Evolutionary conservation across 1,284 basidiomycete species (phyloP), one percentile per base, ranked within the genome.

Genomic region (Moesziomyces sp.): DNA sequence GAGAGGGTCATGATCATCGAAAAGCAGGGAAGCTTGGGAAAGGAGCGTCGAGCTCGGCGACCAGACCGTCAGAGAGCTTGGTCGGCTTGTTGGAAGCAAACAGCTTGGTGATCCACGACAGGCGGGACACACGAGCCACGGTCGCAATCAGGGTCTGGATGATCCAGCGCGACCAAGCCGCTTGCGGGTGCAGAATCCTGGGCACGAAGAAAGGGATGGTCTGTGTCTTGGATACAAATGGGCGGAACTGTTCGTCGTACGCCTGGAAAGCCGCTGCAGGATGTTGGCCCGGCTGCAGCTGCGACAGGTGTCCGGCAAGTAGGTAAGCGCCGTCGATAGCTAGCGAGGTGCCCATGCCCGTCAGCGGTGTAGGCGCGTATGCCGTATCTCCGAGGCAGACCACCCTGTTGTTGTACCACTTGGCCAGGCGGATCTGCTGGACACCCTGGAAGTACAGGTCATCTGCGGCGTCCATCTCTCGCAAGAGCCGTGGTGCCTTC

Each of bases 381-480:
- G 74, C 78, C 6, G 74, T 51, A 38, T 79, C 78, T 13, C 78
- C 78, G 1, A 78, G 13, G 24, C 70, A 70, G 23, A 78, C 68
- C 24, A 75, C 60, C 13, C 78, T 53, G 18, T 62, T 58, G 3
- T 47, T 57, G 44, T 48, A 50, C 78, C 78, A 79, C 35, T 46
- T 59, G 8, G 28, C 10, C 40, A 73, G 62, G n/a, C 67, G 64
- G 33, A 78, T 68, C 46, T 79, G 78, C 23, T 56, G 51, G 30
- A 76, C 46, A 1, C 58, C 59, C 26, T 72, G 63, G 18, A 79
- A 60, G 63, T 78, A 74, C n/a, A 78, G 55, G 35, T 79, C 74
- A 5, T 61, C 30, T 5, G 73, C 52, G 1, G 43, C 26, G 10
- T 49, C 56, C 52, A 79, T 40, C 1, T 45, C 58, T 14, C 54